Evolutionary conservation across 1,284 basidiomycete species (phyloP).

Genomic region (Ceratobasidium sp.): DNA sequence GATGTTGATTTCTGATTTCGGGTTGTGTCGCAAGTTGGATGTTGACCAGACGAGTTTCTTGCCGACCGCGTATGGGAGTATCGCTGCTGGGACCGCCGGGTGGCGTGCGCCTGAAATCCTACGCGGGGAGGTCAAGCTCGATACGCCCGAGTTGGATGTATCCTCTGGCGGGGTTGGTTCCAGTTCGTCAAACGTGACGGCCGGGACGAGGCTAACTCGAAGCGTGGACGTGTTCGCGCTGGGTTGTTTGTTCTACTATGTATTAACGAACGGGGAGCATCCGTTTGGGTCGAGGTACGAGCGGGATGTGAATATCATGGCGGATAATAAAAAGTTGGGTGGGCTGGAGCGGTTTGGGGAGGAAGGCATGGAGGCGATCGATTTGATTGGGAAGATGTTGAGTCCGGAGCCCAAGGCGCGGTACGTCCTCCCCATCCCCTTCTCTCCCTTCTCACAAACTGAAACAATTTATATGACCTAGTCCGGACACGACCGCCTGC

Average conservation of each 20-base stretch:
- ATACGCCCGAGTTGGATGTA: conserved; percentile 73
- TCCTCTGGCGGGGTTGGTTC: conserved; percentile 36
- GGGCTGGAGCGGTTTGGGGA: conserved; percentile 86
- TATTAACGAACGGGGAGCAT: conserved; percentile 87
- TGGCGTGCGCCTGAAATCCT: conserved; percentile 96
- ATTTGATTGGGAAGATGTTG: conserved; percentile 83
- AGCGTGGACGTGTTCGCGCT: conserved; percentile 94
- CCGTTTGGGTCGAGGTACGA: conserved; percentile 93
- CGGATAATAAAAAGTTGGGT: conserved; percentile 77
- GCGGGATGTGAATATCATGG: conserved; percentile 91
- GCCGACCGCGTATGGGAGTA: conserved; percentile 67
- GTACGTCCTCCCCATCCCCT: conserved; percentile 60
- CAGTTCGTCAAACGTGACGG: not conserved
- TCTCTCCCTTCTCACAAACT: not conserved
- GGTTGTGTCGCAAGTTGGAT: conserved; percentile 91
- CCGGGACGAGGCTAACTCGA: conserved; percentile 81
- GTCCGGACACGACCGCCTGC: conserved; percentile 89
- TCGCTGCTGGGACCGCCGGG: conserved; percentile 88
- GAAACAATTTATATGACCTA: conserved; percentile 54
- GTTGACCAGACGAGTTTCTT: conserved; percentile 93
- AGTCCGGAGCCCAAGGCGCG: conserved; percentile 77
- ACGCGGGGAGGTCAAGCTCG: conserved; percentile 89
- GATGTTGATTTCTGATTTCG: conserved; percentile 97
- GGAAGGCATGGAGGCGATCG: conserved; percentile 86
- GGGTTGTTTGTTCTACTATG: conserved; percentile 94